Percentiles rank a stretch among this genome's conserved stretches.
phyloP scores from a whole-genome alignment of 2,329 filamentous ascomycete species.

The Aspergillus udagawae region DNA sequence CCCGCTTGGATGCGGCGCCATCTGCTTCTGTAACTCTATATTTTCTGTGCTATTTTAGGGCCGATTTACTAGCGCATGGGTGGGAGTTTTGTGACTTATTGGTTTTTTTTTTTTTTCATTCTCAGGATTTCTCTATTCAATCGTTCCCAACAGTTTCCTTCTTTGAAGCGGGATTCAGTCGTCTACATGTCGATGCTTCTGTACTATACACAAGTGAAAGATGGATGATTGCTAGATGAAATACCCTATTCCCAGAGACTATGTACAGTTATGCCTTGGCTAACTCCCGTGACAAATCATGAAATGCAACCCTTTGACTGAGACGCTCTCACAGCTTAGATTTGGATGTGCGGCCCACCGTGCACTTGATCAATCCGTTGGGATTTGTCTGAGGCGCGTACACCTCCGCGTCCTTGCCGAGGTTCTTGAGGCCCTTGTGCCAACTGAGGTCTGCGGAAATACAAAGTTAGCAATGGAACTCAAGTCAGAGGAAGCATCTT shows the following conservation, averaged over 20 bases:
- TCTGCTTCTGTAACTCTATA: slow-evolving; percentile 22
- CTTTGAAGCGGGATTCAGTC: neutral
- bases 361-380: slow-evolving; percentile 94
- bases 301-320: neutral
- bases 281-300: slow-evolving; percentile 16
- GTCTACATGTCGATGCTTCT: slow-evolving; percentile 6
- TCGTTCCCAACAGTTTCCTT: neutral
- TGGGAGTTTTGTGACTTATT: slow-evolving; percentile 26
- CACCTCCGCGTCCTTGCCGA: slow-evolving; percentile 90
- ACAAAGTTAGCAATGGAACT: slow-evolving; percentile 4
- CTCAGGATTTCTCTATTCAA: slow-evolving; percentile 4
- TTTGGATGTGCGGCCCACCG: slow-evolving; percentile 53
- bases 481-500: slow-evolving; percentile 13
- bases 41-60: slow-evolving; percentile 25
- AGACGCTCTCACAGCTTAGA: slow-evolving; percentile 26
- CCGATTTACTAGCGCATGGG: slow-evolving; percentile 38
- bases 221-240: slow-evolving; percentile 9
- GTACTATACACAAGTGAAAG: slow-evolving; percentile 7
- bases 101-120: neutral
- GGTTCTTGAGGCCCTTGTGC: slow-evolving; percentile 95
- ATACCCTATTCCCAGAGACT: slow-evolving; percentile 16
- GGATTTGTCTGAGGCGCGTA: slow-evolving; percentile 90
- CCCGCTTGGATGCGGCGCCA: slow-evolving; percentile 1
- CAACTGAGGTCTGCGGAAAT: slow-evolving; percentile 72
- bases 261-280: slow-evolving; percentile 11